Evolutionary conservation across 352 stramenopile genomes (phyloP).

Genomic region (Phytophthora cajani): DNA sequence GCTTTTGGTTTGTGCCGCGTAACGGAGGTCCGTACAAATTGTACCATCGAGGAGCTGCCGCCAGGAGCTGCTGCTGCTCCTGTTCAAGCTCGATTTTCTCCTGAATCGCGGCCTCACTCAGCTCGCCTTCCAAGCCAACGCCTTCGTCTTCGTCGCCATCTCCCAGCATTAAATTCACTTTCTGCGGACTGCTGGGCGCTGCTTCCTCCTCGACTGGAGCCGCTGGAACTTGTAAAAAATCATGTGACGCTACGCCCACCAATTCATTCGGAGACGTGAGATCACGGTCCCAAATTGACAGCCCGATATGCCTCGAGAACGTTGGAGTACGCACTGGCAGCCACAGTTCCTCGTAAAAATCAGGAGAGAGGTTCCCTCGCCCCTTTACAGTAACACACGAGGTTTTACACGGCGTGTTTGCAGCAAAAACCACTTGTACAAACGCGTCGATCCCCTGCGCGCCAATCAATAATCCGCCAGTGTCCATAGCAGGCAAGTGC

Average conservation of each 20-base stretch:
- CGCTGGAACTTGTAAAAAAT: constrained; percentile 71
- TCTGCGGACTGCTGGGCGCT: constrained; percentile 8
- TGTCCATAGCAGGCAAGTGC: constrained; percentile 85
- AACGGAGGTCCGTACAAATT: constrained; percentile 89
- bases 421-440: constrained; percentile 74
- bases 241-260: constrained; percentile 68
- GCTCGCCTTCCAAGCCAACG: neutral
- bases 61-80: constrained; percentile 14
- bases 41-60: constrained; percentile 61
- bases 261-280: constrained; percentile 71
- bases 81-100: constrained; percentile 26
- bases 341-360: constrained; percentile 88
- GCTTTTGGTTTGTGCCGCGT: constrained; percentile 59
- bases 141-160: constrained; percentile 15
- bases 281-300: constrained; percentile 88
- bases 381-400: constrained; percentile 74
- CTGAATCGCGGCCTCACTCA: constrained; percentile 5
- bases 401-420: constrained; percentile 51
- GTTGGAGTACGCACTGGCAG: constrained; percentile 83
- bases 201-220: neutral
- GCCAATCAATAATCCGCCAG: constrained; percentile 29
- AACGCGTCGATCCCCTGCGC: constrained; percentile 85
- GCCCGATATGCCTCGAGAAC: constrained; percentile 68
- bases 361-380: constrained; percentile 45
- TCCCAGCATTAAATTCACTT: constrained; percentile 12